phyloP scores from a whole-genome alignment of 257 asterid genomes.

The Verbena officinalis region DNA sequence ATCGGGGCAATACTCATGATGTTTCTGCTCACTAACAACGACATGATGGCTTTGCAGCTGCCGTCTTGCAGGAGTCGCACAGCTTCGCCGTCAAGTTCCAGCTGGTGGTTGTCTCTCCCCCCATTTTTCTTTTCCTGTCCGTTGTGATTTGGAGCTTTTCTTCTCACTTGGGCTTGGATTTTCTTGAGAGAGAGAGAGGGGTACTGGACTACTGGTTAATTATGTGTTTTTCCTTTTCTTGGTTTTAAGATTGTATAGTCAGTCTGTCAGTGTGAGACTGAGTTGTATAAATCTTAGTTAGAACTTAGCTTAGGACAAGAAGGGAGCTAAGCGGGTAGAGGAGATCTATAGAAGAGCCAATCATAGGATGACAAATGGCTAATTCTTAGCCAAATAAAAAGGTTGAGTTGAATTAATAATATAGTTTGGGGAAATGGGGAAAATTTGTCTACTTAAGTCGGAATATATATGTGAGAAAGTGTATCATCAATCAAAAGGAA shows the following conservation, averaged over 20 bases:
- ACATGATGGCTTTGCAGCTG: conserved; percentile 31
- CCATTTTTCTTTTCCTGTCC: conserved; percentile 37
- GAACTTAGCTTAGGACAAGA: background rate
- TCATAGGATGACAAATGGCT: conserved; percentile 30
- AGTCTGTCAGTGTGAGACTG: background rate
- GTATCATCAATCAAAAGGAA: background rate
- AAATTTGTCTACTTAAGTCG: no score
- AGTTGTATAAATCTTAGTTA: background rate
- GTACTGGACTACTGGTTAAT: no score
- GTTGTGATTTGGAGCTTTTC: background rate
- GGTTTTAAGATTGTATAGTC: conserved; percentile 1
- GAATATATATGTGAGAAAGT: no score
- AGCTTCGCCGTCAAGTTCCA: conserved; percentile 65
- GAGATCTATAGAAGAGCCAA: conserved; percentile 38
- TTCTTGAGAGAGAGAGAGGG: background rate
- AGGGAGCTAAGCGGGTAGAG: conserved; percentile 19
- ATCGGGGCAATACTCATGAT: conserved; percentile 49
- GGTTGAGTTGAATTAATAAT: background rate
- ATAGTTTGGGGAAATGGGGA: background rate
- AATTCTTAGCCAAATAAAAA: conserved; percentile 42
- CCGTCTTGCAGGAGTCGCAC: conserved; percentile 75
- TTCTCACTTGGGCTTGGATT: background rate
- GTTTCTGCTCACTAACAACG: conserved; percentile 29
- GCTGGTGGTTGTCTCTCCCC: conserved; percentile 38
- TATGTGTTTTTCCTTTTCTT: no score